These are phyloP conservation scores for Hydnum rufescens DNA, from an alignment of 768 basidiomycete species.

Conservation along the genomic window DNA sequence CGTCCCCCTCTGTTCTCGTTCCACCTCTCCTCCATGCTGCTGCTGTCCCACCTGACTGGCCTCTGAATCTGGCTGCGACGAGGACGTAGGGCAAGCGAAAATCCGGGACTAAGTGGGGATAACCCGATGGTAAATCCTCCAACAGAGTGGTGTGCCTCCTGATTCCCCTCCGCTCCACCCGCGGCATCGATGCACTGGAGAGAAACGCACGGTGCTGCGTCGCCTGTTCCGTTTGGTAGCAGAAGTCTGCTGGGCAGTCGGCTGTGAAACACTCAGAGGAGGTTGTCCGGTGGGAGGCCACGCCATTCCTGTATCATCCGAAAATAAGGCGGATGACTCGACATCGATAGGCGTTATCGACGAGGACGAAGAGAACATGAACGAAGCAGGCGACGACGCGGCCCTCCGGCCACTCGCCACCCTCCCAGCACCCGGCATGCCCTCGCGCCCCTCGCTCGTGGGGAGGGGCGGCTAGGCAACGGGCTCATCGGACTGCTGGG, in stretches of 20 bases:
- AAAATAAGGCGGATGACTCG: background rate
- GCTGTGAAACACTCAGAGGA: constrained; percentile 13
- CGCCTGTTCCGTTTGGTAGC: no score
- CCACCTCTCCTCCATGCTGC: background rate
- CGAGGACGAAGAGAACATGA: no score
- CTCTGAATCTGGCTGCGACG: no score
- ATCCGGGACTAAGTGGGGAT: constrained; percentile 60
- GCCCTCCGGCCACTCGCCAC: constrained; percentile 2
- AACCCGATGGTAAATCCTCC: constrained; percentile 54
- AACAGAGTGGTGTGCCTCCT: no score
- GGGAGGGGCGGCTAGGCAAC: no score
- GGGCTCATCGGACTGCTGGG: no score
- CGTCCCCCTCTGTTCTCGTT: background rate
- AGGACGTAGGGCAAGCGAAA: constrained; percentile 33
- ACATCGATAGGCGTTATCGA: background rate
- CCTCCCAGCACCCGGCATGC: no score
- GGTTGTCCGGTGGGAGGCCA: constrained; percentile 1
- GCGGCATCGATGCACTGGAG: no score
- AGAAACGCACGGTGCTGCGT: no score
- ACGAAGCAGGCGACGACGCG: background rate
- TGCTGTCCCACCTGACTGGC: no score
- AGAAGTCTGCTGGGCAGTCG: constrained; percentile 3
- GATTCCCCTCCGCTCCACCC: no score
- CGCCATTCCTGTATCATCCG: constrained; percentile 2
- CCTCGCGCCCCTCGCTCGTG: no score